Conservation (phyloP, 805 yeast species). For the Barnettozyma sp. region DNA sequence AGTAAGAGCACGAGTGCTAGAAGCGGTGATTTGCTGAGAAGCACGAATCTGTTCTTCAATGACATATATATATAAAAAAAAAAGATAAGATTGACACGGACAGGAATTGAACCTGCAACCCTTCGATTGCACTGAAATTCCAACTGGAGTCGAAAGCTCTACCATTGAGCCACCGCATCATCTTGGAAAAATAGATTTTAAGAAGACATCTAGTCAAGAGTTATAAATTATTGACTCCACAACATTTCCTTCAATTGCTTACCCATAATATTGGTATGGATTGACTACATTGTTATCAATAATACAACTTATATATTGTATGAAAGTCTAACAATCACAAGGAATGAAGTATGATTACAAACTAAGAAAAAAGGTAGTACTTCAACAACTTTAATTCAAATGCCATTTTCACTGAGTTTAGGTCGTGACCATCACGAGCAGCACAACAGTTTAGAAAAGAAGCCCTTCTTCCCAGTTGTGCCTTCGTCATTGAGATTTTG, state of each 20-base stretch:
- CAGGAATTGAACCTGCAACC: constrained; percentile 88
- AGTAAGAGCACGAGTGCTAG: too few relatives aligned
- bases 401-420: too few relatives aligned
- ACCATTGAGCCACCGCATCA: constrained; percentile 76
- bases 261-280: neutral
- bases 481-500: constrained; percentile 15
- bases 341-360: neutral
- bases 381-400: neutral
- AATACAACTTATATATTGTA: neutral
- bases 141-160: constrained; percentile 71
- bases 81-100: constrained; percentile 53
- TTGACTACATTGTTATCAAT: neutral
- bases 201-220: too few relatives aligned
- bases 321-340: neutral
- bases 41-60: too few relatives aligned
- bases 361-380: neutral
- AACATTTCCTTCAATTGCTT: too few relatives aligned
- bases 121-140: constrained; percentile 49
- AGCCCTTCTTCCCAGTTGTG: constrained; percentile 18
- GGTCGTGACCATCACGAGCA: constrained; percentile 19
- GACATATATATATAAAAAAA: constrained; percentile 15
- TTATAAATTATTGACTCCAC: too few relatives aligned
- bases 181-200: constrained; percentile 20
- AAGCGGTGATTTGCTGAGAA: too few relatives aligned
- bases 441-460: constrained; percentile 22